These are phyloP conservation scores for Lipomyces chichibuensis DNA, from an alignment of 805 yeast species.

Conservation along the genomic window DNA sequence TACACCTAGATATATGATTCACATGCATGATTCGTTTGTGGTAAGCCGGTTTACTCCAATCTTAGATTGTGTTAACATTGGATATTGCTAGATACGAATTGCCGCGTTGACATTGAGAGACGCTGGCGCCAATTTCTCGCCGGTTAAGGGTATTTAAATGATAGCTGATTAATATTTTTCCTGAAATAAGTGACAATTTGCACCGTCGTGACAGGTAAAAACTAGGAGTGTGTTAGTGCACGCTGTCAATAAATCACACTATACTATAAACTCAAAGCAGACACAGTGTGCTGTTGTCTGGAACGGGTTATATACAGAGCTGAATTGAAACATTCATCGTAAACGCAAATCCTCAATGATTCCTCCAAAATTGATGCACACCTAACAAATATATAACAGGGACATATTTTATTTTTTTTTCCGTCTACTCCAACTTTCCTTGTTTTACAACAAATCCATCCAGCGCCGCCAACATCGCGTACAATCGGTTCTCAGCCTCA, in stretches of 20 bases:
- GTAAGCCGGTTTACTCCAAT: not conserved
- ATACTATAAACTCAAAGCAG: not conserved
- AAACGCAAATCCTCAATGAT: not conserved
- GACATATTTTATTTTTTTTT: not conserved
- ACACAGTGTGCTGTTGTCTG: not conserved
- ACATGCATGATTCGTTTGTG: not conserved
- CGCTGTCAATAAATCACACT: not conserved
- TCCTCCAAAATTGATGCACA: not conserved
- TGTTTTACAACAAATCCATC: constrained; percentile 81
- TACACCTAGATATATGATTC: too few relatives aligned
- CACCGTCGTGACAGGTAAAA: not conserved
- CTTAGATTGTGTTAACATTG: not conserved
- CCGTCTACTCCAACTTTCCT: constrained; percentile 16
- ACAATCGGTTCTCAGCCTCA: constrained; percentile 94
- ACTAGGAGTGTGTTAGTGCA: not conserved
- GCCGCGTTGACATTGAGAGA: too few relatives aligned
- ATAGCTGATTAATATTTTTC: not conserved
- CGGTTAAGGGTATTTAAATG: too few relatives aligned
- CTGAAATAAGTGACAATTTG: too few relatives aligned
- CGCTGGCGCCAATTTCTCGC: too few relatives aligned
- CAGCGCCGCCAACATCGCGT: constrained; percentile 92
- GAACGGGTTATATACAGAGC: not conserved
- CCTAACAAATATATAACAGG: not conserved
- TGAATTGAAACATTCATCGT: not conserved
- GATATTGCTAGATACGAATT: not conserved